A percentile compares a stretch with the other conserved stretches of the same genome.
phyloP scores from a whole-genome alignment of 371 early-diverging fungal genomes.

The Mortierella sp. region DNA sequence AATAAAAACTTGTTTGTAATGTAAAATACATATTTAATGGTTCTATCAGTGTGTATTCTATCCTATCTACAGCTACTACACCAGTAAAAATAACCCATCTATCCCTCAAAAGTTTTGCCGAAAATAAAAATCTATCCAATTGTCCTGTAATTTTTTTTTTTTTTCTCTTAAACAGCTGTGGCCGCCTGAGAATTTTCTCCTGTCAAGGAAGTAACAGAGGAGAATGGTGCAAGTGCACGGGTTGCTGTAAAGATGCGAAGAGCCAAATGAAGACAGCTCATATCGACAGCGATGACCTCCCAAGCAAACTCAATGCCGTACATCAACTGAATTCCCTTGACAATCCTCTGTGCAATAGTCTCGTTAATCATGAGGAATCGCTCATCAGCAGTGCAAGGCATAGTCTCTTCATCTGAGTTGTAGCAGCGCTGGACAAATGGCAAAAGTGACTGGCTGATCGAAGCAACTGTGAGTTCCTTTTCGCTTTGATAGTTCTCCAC shows the following conservation, averaged over 20 bases:
- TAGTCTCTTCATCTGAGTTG: conserved; percentile 63
- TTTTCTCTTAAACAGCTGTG: not conserved
- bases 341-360: conserved; percentile 78
- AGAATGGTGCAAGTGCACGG: conserved; percentile 62
- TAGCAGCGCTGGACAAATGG: conserved; percentile 54
- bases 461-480: conserved; percentile 27
- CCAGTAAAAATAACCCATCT: not conserved
- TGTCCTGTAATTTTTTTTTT: no score
- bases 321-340: conserved; percentile 80
- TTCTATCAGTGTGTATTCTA: not conserved
- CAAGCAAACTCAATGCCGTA: conserved; percentile 91
- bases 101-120: no score
- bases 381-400: conserved; percentile 68
- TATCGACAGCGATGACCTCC: conserved; percentile 79
- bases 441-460: conserved; percentile 46
- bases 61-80: conserved; percentile 4
- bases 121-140: not conserved
- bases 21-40: not conserved
- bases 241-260: conserved; percentile 62
- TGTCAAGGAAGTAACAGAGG: not conserved
- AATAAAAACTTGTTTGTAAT: not conserved
- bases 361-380: conserved; percentile 76
- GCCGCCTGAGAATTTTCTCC: not conserved
- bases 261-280: conserved; percentile 59
- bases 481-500: conserved; percentile 26